These are phyloP conservation scores for Angomonas deanei DNA, from an alignment of 208 protist genomes.

Conservation along the genomic window DNA sequence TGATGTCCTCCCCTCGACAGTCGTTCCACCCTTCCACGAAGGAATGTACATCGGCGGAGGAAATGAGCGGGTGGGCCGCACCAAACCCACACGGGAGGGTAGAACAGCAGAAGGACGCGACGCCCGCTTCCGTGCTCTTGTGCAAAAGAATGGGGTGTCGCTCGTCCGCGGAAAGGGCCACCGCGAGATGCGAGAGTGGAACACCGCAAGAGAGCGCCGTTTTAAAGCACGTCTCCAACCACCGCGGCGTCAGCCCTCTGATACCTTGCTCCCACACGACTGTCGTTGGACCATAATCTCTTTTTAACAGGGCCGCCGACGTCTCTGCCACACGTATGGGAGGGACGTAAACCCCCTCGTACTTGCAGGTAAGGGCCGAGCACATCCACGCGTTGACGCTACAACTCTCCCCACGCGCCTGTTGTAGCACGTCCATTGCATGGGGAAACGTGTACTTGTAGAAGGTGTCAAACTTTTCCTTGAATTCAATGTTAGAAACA, in stretches of 20 bases:
- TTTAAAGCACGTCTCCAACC: constrained; percentile 76
- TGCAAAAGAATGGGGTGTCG: constrained; percentile 1
- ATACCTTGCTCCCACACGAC: constrained; percentile 67
- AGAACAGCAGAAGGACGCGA: constrained; percentile 1
- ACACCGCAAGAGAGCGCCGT: constrained; percentile 66
- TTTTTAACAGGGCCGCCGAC: constrained; percentile 43
- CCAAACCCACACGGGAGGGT: neutral
- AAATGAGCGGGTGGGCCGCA: neutral
- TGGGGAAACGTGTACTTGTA: constrained; percentile 21
- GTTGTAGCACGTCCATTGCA: constrained; percentile 17
- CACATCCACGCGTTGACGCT: constrained; percentile 78
- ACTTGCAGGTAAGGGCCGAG: constrained; percentile 68
- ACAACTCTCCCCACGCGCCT: neutral
- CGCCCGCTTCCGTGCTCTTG: constrained; percentile 22
- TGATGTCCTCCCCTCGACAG: neutral
- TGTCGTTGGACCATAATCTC: constrained; percentile 23
- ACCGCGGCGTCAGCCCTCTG: constrained; percentile 47
- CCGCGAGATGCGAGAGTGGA: constrained; percentile 19
- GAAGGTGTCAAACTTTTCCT: constrained; percentile 29
- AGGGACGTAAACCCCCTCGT: constrained; percentile 67
- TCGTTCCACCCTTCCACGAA: constrained; percentile 3
- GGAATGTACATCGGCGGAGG: neutral
- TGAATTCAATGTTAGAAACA: constrained; percentile 50
- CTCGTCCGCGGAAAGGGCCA: constrained; percentile 28
- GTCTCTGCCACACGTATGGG: constrained; percentile 60